Conservation (phyloP, 352 stramenopile species). For the Pythium aquatile region DNA sequence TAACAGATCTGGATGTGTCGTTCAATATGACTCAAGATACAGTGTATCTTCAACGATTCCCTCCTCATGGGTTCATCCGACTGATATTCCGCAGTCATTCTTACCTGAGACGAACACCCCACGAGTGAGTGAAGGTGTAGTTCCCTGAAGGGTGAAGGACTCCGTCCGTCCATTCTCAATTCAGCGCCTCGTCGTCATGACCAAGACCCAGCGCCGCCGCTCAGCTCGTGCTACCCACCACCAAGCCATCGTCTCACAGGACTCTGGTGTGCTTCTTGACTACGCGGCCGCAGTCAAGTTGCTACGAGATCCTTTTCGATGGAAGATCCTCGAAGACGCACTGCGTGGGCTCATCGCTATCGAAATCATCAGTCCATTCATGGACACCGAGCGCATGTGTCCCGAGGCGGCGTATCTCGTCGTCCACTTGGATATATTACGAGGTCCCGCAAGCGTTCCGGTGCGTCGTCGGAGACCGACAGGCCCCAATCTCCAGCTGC, state of each 20-base stretch:
- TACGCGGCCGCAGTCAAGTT: background rate
- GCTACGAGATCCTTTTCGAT: background rate
- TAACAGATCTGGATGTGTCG: background rate
- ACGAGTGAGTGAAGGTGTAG: background rate
- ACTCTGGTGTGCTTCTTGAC: background rate
- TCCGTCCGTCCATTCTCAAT: background rate
- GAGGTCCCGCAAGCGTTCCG: background rate
- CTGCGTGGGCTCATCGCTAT: background rate
- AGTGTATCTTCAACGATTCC: background rate
- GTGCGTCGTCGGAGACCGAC: background rate
- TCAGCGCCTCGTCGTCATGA: background rate
- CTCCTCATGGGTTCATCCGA: background rate
- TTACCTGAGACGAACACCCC: no score
- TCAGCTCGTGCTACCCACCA: background rate
- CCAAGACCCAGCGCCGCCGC: background rate
- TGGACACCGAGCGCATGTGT: background rate
- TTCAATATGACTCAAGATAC: no score
- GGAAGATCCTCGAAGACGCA: background rate
- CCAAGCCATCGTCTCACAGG: background rate
- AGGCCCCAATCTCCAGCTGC: background rate
- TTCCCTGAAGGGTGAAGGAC: background rate
- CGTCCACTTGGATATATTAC: background rate
- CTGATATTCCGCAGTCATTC: background rate
- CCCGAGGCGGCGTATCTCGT: background rate
- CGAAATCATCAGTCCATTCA: background rate